Evolutionary conservation across 208 protist genomes (phyloP).

Genomic region (Trypanosoma theileri): DNA sequence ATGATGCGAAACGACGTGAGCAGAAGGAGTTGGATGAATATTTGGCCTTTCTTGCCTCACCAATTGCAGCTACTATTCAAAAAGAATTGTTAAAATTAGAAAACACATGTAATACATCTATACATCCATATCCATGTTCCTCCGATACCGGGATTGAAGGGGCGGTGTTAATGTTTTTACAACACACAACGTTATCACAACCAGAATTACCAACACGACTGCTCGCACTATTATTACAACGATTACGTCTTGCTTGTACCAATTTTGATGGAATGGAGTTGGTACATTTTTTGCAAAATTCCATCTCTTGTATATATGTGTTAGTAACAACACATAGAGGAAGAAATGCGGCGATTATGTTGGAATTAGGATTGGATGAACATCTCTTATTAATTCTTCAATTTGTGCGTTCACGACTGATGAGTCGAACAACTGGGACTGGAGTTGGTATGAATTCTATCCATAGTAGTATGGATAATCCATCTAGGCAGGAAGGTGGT

Average conservation of each 20-base stretch:
- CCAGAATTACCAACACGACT: conserved; percentile 16
- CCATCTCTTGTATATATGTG: conserved; percentile 4
- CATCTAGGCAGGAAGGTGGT: too few relatives aligned
- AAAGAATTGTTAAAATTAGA: conserved; percentile 6
- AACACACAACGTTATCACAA: not conserved
- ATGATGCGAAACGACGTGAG: not conserved
- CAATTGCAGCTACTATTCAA: conserved; percentile 2
- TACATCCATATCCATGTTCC: conserved; percentile 1
- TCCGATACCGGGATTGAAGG: conserved; percentile 22
- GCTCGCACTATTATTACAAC: conserved; percentile 22
- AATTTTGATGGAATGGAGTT: conserved; percentile 5
- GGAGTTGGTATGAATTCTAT: too few relatives aligned
- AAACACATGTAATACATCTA: not conserved
- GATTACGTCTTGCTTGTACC: conserved; percentile 19
- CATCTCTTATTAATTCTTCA: conserved; percentile 22
- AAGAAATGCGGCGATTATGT: conserved; percentile 4
- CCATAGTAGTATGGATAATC: too few relatives aligned
- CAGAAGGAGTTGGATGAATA: conserved; percentile 1
- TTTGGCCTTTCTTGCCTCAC: conserved; percentile 13
- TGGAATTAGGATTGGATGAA: conserved; percentile 25
- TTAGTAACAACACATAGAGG: not conserved
- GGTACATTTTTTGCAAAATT: conserved; percentile 17
- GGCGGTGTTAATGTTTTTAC: conserved; percentile 12
- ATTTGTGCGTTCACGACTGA: conserved; percentile 18
- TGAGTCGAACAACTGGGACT: not conserved